These are phyloP conservation scores for Phytopythium vexans DNA, from an alignment of 352 stramenopile genomes.

Conservation along the genomic window DNA sequence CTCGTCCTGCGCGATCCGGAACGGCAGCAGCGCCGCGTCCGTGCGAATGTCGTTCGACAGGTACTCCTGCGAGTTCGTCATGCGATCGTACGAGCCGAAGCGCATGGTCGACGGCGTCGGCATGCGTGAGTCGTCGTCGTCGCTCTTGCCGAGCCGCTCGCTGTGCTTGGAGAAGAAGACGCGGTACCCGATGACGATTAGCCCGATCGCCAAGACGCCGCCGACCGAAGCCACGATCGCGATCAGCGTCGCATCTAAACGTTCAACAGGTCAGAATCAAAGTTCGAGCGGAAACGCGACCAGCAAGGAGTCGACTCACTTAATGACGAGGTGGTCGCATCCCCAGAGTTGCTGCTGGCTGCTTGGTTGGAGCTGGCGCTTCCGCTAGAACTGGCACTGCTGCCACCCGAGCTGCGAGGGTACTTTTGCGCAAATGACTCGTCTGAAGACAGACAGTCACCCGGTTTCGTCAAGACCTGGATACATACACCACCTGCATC, in stretches of 20 bases:
- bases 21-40: slow-evolving; percentile 30
- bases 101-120: background rate
- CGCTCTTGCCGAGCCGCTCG: background rate
- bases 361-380: no score
- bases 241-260: background rate
- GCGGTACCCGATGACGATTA: background rate
- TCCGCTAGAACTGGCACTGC: background rate
- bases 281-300: background rate
- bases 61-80: slow-evolving; percentile 10
- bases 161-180: background rate
- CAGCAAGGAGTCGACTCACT: background rate
- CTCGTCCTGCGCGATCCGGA: slow-evolving; percentile 27
- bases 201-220: background rate
- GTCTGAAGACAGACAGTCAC: no score
- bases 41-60: slow-evolving; percentile 44
- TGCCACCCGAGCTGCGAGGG: background rate
- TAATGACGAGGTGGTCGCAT: background rate
- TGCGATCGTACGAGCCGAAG: background rate
- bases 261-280: background rate
- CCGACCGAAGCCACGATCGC: background rate
- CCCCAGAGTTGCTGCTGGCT: no score
- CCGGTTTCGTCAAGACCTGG: no score
- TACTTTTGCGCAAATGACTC: background rate
- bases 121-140: background rate
- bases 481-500: background rate